Conservation (phyloP, 345 rosid genomes). For the Acer yangbiense region DNA sequence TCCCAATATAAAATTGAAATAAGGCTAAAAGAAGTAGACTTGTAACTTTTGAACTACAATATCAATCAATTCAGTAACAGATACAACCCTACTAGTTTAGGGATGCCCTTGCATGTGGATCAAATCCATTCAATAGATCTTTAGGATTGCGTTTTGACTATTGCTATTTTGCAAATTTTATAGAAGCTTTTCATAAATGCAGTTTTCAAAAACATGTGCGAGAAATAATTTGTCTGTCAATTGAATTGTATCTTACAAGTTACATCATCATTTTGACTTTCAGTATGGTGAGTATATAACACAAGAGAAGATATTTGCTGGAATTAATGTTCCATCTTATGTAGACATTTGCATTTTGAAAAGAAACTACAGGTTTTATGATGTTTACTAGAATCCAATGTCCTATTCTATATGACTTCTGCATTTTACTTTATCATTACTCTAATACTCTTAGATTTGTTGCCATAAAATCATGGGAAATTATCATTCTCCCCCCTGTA, state of each 20-base stretch:
- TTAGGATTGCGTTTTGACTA: background rate
- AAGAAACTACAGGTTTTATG: background rate
- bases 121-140: background rate
- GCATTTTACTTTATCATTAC: background rate
- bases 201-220: background rate
- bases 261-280: background rate
- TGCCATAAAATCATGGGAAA: background rate
- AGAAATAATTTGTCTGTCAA: background rate
- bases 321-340: background rate
- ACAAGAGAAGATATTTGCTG: background rate
- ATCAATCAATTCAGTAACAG: no score
- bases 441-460: slow-evolving; percentile 5
- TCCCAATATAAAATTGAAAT: no score
- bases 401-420: background rate
- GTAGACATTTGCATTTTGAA: background rate
- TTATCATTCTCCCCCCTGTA: no score
- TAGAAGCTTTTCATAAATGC: background rate
- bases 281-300: background rate
- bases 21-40: no score
- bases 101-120: background rate
- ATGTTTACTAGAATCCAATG: background rate
- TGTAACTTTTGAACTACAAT: no score
- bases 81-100: background rate
- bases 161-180: background rate
- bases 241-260: background rate